A percentile compares a stretch with the other conserved stretches of the same genome.
phyloP scores from a whole-genome alignment of 2,329 filamentous ascomycete species.

The Ophiostoma triangulosporum region DNA sequence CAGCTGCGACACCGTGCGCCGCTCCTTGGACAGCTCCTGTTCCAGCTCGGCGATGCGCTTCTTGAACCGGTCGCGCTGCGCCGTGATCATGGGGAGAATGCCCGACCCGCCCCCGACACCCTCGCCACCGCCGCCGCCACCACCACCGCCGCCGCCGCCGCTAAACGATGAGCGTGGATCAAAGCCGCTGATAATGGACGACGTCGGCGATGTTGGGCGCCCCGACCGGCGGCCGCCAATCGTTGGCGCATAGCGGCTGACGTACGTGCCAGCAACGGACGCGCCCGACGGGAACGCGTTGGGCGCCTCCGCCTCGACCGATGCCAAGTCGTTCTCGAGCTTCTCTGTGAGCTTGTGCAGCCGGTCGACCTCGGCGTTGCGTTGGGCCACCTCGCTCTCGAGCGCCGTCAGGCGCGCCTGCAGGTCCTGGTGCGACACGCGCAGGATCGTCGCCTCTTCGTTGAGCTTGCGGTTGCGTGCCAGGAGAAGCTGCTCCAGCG shows the following conservation, averaged over 20 bases:
- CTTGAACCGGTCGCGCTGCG: slow-evolving; percentile 96
- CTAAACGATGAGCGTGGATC: slow-evolving; percentile 43
- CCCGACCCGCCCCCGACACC: slow-evolving; percentile 64
- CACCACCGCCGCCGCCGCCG: slow-evolving; percentile 36
- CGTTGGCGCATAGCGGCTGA: slow-evolving; percentile 60
- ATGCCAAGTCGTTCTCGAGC: slow-evolving; percentile 81
- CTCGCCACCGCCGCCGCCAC: slow-evolving; percentile 28
- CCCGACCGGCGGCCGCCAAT: slow-evolving; percentile 23
- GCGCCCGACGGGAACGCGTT: slow-evolving; percentile 80
- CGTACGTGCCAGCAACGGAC: slow-evolving; percentile 85
- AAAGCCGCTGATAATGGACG: slow-evolving; percentile 96
- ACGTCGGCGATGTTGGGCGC: slow-evolving; percentile 71
- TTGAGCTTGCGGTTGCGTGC: slow-evolving; percentile 92
- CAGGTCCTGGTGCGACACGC: slow-evolving; percentile 87
- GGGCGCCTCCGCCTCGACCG: slow-evolving; percentile 69
- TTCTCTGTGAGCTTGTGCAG: slow-evolving; percentile 74
- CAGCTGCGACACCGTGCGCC: slow-evolving; percentile 70
- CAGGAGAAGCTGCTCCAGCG: slow-evolving; percentile 78
- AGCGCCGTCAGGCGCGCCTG: slow-evolving; percentile 66
- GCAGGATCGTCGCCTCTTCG: slow-evolving; percentile 82
- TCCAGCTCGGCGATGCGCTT: slow-evolving; percentile 87
- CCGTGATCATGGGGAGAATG: slow-evolving; percentile 95
- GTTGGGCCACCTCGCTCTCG: slow-evolving; percentile 70
- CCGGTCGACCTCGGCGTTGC: slow-evolving; percentile 76
- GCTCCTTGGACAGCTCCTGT: slow-evolving; percentile 72